Percentiles rank a stretch among this genome's conserved stretches.
Evolutionary conservation across 2,329 filamentous ascomycete species (phyloP).

Genomic region (Lecanicillium sp.): DNA sequence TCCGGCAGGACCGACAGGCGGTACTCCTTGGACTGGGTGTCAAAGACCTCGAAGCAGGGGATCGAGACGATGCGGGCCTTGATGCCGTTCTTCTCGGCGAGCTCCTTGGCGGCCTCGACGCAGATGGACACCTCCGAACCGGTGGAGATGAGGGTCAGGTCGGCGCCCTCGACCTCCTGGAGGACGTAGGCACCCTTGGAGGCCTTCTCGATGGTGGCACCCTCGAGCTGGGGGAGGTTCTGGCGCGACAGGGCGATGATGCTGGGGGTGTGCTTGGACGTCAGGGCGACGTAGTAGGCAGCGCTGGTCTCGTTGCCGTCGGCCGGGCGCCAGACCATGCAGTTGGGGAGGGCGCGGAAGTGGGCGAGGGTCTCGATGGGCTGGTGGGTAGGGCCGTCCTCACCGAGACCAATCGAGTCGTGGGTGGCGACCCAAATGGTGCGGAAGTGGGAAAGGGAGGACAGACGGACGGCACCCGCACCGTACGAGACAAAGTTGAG

Average conservation of each 20-base stretch:
- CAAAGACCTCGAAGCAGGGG: conserved; percentile 96
- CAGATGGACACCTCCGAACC: conserved; percentile 94
- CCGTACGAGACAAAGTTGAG: conserved; percentile 99
- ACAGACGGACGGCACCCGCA: conserved; percentile 90
- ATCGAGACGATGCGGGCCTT: conserved; percentile 90
- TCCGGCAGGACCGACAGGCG: conserved; percentile 86
- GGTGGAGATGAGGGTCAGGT: conserved; percentile 86
- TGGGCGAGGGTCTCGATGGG: conserved; percentile 97
- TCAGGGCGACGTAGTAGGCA: conserved; percentile 93
- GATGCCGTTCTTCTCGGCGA: conserved; percentile 82
- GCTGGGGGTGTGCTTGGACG: conserved; percentile 81
- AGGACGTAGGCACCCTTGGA: conserved; percentile 94
- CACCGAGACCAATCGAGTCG: conserved; percentile 98
- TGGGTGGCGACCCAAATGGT: conserved; percentile 95
- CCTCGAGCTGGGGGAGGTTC: conserved; percentile 96
- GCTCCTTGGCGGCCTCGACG: conserved; percentile 85
- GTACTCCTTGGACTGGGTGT: conserved; percentile 91
- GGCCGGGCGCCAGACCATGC: conserved; percentile 98
- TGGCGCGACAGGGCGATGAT: conserved; percentile 94
- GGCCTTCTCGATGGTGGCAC: conserved; percentile 80
- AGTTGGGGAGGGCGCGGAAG: conserved; percentile 98
- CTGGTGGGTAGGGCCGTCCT: conserved; percentile 98
- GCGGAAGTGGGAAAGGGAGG: conserved; percentile 83
- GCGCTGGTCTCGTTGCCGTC: conserved; percentile 98
- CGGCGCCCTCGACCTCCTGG: conserved; percentile 75